Evolutionary conservation across 1,284 basidiomycete species (phyloP).

Genomic region (Jaminaea rosea): DNA sequence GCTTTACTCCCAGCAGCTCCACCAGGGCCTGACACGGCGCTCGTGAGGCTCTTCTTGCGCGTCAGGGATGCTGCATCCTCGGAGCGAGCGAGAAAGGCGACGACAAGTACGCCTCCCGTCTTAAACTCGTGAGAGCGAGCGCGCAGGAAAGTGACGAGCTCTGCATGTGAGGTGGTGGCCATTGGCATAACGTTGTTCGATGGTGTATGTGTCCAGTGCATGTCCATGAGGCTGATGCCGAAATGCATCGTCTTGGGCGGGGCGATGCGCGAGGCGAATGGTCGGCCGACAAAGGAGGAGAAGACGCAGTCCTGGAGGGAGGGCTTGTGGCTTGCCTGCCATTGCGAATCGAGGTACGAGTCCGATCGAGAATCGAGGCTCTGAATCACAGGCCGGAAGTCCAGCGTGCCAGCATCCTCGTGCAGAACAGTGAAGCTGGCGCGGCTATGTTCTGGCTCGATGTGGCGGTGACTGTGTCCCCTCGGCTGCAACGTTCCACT

Average conservation of each 20-base stretch:
- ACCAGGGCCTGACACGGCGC: background rate
- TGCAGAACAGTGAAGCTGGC: slow-evolving; percentile 43
- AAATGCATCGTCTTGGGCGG: slow-evolving; percentile 43
- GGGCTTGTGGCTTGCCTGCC: slow-evolving; percentile 31
- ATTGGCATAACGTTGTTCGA: slow-evolving; percentile 31
- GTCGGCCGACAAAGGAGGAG: slow-evolving; percentile 37
- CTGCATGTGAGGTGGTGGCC: slow-evolving; percentile 47
- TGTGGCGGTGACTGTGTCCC: background rate
- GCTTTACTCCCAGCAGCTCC: background rate
- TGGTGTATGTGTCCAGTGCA: slow-evolving; percentile 48
- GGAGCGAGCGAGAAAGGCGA: slow-evolving; percentile 47
- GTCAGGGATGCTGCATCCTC: too few species aligned
- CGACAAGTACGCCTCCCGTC: slow-evolving; percentile 45
- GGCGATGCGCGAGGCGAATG: slow-evolving; percentile 46
- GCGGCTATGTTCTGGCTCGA: background rate
- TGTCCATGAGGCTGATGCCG: slow-evolving; percentile 47
- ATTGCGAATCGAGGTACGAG: slow-evolving; percentile 38
- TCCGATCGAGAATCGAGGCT: slow-evolving; percentile 37
- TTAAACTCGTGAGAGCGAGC: slow-evolving; percentile 48
- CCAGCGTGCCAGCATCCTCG: slow-evolving; percentile 39
- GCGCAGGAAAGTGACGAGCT: slow-evolving; percentile 45
- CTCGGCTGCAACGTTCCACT: too few species aligned
- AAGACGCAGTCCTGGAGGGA: slow-evolving; percentile 43
- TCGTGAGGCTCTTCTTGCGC: slow-evolving; percentile 2
- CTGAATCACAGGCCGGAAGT: slow-evolving; percentile 44